Percentiles rank a stretch among this genome's conserved stretches.
Conservation (phyloP, 495 filamentous ascomycete genomes). For the Talaromyces proteolyticus region DNA sequence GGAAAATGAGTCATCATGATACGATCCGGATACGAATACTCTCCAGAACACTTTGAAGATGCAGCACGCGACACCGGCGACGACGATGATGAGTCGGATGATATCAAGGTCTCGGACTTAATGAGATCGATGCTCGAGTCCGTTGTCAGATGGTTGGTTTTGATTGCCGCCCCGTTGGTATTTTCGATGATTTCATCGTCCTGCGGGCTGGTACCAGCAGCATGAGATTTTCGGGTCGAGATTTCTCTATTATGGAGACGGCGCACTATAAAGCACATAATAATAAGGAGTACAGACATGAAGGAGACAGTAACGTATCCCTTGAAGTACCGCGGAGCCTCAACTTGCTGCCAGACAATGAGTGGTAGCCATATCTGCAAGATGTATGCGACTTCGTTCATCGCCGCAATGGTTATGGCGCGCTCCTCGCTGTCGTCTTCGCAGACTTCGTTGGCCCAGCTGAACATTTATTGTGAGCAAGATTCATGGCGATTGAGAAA, state of each 20-base stretch:
- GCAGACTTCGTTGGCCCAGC: conserved; percentile 47
- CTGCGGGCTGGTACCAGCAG: no score
- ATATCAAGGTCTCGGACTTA: background rate
- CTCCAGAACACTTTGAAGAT: background rate
- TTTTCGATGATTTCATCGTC: no score
- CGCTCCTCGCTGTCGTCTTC: conserved; percentile 46
- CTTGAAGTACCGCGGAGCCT: conserved; percentile 41
- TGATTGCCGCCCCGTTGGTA: no score
- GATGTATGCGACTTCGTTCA: conserved; percentile 47
- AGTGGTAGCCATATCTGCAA: conserved; percentile 44
- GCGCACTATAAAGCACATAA: conserved; percentile 17
- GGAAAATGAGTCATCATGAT: background rate
- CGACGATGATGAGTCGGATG: background rate
- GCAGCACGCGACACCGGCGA: background rate
- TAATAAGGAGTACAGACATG: conserved; percentile 27
- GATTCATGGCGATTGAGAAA: background rate
- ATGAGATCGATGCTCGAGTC: no score
- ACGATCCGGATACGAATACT: no score
- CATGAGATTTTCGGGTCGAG: conserved; percentile 2
- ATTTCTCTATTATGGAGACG: conserved; percentile 34
- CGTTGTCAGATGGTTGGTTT: no score
- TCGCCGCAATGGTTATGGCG: conserved; percentile 40
- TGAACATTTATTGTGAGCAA: conserved; percentile 10
- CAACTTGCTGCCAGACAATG: conserved; percentile 46
- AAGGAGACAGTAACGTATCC: conserved; percentile 37